Evolutionary conservation across 768 basidiomycete genomes (phyloP), one percentile per base, ranked within the genome.

Genomic region (Leccinum disarticulatum): DNA sequence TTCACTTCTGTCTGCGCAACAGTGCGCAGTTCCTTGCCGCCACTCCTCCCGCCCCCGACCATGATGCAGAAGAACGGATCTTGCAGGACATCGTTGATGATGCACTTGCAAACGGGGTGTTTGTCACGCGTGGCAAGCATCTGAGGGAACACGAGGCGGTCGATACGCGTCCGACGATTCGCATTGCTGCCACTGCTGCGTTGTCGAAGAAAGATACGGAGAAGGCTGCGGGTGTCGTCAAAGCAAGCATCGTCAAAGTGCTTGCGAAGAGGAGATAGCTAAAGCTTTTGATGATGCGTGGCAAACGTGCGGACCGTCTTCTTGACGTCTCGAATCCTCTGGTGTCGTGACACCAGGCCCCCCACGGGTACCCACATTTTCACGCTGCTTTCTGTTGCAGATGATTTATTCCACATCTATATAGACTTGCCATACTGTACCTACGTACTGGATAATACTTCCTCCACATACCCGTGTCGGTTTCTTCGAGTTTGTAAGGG

Each of bases 71-170:
- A 72, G 95, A 98, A 69, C 77, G 79, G 43, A 58, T 93, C 27
- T 70, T 99, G 64, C 95, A 98, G 75, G 93, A 96, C 55, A 85
- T 98, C 13, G 94, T 98, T 14, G 96, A 98, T 60, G 92, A 97
- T 68, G 81, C 83, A 1, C 77, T 93, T 46, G 77, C 78, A 6
- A 90, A 91, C 64, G 94, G 93, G 10, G 88, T 99, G 49, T 78
- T 98, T 66, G 76, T 97, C 60, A 95, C 93, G 3, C 83, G 91
- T 25, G 88, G 93, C 46, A 91, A 91, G 78, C 76, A 93, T 58
- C 72, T 97, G 64, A 83, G 83, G 53, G 86, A 88, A 6, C 95
- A 97, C 75, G 96, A 99, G 79, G 77, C 84, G 62, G 77, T 83
- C 15, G 93, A 97, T 71, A 81, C 85, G 15, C 80, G 87, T 50